Percentiles rank a stretch among this genome's conserved stretches.
These are phyloP conservation scores for Erodium trifolium DNA, from an alignment of 441 rosid species.

Conservation along the genomic window DNA sequence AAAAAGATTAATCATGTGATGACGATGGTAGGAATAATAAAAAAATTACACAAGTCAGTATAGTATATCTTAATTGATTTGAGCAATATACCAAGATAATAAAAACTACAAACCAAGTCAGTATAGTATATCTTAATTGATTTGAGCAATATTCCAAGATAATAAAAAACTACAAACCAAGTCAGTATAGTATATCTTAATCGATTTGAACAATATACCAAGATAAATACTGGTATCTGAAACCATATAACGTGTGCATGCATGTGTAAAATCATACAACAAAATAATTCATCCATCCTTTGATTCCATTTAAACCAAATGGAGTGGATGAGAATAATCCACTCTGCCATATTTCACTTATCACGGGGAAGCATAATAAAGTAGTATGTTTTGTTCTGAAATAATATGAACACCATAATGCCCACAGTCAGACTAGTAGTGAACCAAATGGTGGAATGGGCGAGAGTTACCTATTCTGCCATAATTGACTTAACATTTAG, in stretches of 20 bases:
- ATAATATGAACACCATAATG: background rate
- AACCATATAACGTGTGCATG: background rate
- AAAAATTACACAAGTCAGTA: too few species aligned
- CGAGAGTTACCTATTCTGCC: background rate
- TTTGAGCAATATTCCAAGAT: too few species aligned
- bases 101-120: background rate
- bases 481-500: background rate
- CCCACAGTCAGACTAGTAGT: background rate
- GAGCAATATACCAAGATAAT: too few species aligned
- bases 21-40: background rate
- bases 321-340: too few species aligned
- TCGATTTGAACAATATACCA: background rate
- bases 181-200: background rate
- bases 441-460: background rate
- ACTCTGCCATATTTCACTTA: background rate
- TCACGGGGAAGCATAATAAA: background rate
- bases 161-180: background rate
- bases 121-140: too few species aligned
- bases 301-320: too few species aligned
- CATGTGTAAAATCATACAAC: background rate
- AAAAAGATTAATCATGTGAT: conserved; percentile 12
- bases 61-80: too few species aligned
- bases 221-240: background rate
- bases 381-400: background rate
- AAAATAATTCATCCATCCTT: background rate